Percentiles rank a stretch among this genome's conserved stretches.
These are phyloP conservation scores for Micractinium conductrix DNA, from an alignment of 139 green algal genomes.

Conservation along the genomic window DNA sequence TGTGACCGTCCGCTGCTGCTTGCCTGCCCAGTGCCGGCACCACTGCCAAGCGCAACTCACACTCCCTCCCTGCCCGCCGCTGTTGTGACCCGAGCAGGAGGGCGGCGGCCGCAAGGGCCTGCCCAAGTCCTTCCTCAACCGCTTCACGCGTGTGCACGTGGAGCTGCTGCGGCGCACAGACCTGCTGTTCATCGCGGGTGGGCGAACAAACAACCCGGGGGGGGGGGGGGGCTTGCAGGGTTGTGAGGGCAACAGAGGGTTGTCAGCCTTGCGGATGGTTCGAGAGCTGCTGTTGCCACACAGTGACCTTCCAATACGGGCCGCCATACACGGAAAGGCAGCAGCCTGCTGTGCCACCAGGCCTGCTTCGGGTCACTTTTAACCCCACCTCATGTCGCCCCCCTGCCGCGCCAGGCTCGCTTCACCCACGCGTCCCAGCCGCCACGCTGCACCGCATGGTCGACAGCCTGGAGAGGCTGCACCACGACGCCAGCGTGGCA, in stretches of 20 bases:
- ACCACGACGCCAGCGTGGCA: slow-evolving; percentile 56
- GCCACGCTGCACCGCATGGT: slow-evolving; percentile 80
- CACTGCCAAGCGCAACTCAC: too few species aligned
- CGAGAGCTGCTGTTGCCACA: too few species aligned
- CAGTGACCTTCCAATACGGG: too few species aligned
- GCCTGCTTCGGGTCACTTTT: too few species aligned
- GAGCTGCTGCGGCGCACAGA: slow-evolving; percentile 84
- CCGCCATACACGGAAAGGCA: too few species aligned
- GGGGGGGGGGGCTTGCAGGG: too few species aligned
- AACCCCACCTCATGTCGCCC: too few species aligned
- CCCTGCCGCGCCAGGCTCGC: slow-evolving; percentile 34
- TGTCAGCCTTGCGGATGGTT: too few species aligned
- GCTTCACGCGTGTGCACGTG: slow-evolving; percentile 93
- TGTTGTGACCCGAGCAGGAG: slow-evolving; percentile 84
- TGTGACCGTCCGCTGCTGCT: neutral
- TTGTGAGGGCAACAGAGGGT: too few species aligned
- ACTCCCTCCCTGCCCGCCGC: slow-evolving; percentile 69
- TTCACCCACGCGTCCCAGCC: slow-evolving; percentile 78
- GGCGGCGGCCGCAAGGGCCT: slow-evolving; percentile 96
- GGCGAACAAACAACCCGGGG: too few species aligned
- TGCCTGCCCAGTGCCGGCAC: too few species aligned
- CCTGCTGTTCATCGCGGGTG: slow-evolving; percentile 78
- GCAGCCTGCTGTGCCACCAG: too few species aligned
- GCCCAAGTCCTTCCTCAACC: slow-evolving; percentile 96
- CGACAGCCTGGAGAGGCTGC: slow-evolving; percentile 72